Evolutionary conservation across 2,329 filamentous ascomycete species (phyloP).

Genomic region (Aspergillus pseudoviridinutans): DNA sequence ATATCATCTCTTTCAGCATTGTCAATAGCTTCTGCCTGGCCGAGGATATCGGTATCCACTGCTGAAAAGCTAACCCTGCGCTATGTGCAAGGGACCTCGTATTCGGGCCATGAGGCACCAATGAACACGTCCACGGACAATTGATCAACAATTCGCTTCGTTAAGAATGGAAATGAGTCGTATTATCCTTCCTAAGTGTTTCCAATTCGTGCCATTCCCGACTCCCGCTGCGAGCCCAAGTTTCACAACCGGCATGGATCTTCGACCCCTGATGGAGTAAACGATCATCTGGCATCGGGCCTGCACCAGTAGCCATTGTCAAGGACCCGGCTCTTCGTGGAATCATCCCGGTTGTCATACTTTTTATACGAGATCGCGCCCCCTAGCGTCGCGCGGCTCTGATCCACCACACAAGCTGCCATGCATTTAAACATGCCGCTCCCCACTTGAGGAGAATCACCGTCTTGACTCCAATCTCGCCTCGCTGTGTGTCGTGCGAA

Average conservation of each 20-base stretch:
- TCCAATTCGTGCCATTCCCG: background rate
- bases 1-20: no score
- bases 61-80: background rate
- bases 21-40: background rate
- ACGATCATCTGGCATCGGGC: background rate
- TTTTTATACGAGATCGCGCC: background rate
- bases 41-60: background rate
- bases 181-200: no score
- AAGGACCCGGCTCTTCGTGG: background rate
- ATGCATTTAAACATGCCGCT: background rate
- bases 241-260: background rate
- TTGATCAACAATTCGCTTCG: background rate
- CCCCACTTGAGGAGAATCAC: background rate
- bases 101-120: slow-evolving; percentile 2
- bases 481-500: background rate
- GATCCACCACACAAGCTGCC: background rate
- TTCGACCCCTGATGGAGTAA: background rate
- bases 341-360: background rate
- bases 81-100: background rate
- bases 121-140: background rate
- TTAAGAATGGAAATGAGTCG: slow-evolving; percentile 1
- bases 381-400: background rate
- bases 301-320: no score
- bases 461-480: background rate
- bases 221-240: no score